Percentiles rank a stretch among this genome's conserved stretches.
These are phyloP conservation scores for Talaromyces liani DNA, from an alignment of 495 filamentous ascomycete species.

Conservation along the genomic window DNA sequence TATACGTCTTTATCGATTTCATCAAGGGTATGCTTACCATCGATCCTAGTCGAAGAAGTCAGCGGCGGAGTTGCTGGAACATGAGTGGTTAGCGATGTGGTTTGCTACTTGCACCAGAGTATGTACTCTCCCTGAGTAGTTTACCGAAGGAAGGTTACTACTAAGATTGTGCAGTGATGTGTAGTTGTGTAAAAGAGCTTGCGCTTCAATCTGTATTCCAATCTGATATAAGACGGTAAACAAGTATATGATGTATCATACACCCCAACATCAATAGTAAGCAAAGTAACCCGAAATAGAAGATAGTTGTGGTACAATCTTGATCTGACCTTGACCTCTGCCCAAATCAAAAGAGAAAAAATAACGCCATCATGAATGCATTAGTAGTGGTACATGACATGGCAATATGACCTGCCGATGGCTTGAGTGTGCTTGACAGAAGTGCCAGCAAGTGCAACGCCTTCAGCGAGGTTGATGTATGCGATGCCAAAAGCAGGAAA, in stretches of 20 bases:
- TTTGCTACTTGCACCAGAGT: too few relatives aligned
- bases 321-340: not conserved
- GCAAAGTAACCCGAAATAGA: not conserved
- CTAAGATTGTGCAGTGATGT: not conserved
- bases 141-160: not conserved
- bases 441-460: not conserved
- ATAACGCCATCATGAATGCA: not conserved
- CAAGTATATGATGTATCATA: not conserved
- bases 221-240: not conserved
- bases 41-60: not conserved
- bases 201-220: not conserved
- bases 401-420: not conserved
- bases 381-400: not conserved
- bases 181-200: not conserved
- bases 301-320: not conserved
- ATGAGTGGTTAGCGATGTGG: not conserved
- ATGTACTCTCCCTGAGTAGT: too few relatives aligned
- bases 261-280: not conserved
- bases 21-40: not conserved
- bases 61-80: not conserved
- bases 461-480: not conserved
- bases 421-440: not conserved
- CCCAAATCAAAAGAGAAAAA: not conserved
- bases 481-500: not conserved
- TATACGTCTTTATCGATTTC: too few relatives aligned